Evolutionary conservation across 1,284 basidiomycete genomes (phyloP).

Genomic region (Leccinum fallax): DNA sequence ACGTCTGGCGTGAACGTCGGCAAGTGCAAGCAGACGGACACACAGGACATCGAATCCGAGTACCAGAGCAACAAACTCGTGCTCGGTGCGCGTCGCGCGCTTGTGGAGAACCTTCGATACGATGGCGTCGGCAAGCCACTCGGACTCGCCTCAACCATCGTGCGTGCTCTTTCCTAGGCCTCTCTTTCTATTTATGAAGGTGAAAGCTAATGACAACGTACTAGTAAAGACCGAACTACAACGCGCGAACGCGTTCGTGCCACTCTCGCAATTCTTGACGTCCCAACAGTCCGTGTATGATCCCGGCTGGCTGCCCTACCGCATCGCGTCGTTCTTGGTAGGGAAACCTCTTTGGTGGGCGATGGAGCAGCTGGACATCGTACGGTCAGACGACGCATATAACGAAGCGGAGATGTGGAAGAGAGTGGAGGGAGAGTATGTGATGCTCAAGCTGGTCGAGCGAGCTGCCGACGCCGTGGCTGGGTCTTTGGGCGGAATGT

Average conservation of each 20-base stretch:
- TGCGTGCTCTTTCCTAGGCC: constrained; percentile 35
- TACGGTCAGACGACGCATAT: constrained; percentile 58
- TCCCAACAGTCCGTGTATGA: constrained; percentile 67
- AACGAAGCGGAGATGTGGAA: constrained; percentile 70
- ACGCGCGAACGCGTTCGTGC: constrained; percentile 47
- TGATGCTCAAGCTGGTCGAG: constrained; percentile 68
- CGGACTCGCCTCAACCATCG: constrained; percentile 79
- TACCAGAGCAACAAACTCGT: constrained; percentile 55
- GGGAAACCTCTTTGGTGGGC: constrained; percentile 88
- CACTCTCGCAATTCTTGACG: constrained; percentile 59
- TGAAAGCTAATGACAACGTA: constrained; percentile 28
- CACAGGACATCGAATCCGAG: constrained; percentile 10
- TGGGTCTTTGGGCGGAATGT: constrained; percentile 52
- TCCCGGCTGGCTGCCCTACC: constrained; percentile 65
- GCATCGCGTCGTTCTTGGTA: constrained; percentile 70
- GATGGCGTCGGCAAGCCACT: constrained; percentile 80
- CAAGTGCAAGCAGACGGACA: constrained; percentile 28
- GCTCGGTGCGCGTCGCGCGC: constrained; percentile 58
- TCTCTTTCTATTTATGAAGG: neutral
- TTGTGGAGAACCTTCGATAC: constrained; percentile 65
- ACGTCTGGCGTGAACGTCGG: constrained; percentile 18
- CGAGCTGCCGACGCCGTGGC: constrained; percentile 64
- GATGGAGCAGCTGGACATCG: constrained; percentile 74
- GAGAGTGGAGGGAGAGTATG: constrained; percentile 71
- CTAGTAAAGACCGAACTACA: constrained; percentile 68